Evolutionary conservation across 2,329 filamentous ascomycete genomes (phyloP).

Genomic region (Furcasterigmium furcatum): DNA sequence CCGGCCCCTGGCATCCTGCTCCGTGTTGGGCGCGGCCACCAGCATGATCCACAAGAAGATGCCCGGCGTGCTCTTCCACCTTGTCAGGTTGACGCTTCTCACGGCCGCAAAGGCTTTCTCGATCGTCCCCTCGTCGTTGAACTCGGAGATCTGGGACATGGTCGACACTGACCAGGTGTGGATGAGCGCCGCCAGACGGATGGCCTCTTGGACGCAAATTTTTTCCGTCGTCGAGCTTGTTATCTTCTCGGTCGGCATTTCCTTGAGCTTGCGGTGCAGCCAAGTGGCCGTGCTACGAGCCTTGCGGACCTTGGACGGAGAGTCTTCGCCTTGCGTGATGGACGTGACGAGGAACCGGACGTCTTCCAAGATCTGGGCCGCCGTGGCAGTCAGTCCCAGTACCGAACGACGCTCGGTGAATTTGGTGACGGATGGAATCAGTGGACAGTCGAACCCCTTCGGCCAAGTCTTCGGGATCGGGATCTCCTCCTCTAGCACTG

Average conservation of each 20-base stretch:
- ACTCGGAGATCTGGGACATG: constrained; percentile 18
- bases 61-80: constrained; percentile 25
- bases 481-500: constrained; percentile 6
- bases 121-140: constrained; percentile 13
- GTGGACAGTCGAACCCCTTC: constrained; percentile 17
- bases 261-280: constrained; percentile 15
- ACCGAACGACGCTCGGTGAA: constrained; percentile 12
- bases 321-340: constrained; percentile 7
- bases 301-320: constrained; percentile 7
- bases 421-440: constrained; percentile 13
- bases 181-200: constrained; percentile 18
- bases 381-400: constrained; percentile 11
- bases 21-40: constrained; percentile 18
- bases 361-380: constrained; percentile 21
- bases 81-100: constrained; percentile 17
- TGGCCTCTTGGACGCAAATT: constrained; percentile 14
- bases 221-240: constrained; percentile 4
- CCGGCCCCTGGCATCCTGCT: constrained; percentile 17
- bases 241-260: not conserved
- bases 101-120: constrained; percentile 18
- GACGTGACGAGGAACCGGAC: constrained; percentile 21
- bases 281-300: constrained; percentile 16
- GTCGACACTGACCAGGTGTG: constrained; percentile 20
- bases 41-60: constrained; percentile 26
- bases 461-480: constrained; percentile 13